Base-by-base conservation (phyloP, 352 stramenopile species). In the Globisporangium alternatum region DNA sequence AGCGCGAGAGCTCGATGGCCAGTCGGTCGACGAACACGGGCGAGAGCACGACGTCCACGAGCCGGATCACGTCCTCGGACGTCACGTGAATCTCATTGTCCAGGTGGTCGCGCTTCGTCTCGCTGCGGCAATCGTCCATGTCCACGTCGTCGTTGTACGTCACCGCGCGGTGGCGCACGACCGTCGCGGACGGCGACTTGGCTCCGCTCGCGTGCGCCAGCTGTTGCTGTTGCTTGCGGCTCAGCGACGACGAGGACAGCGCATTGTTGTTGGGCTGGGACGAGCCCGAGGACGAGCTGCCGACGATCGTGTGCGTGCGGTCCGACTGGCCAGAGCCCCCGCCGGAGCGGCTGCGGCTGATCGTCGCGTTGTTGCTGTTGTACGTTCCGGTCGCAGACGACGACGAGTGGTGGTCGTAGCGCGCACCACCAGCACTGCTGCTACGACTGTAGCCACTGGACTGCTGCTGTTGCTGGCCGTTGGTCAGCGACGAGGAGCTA, bases 1-100 rank as follows among this genome's bases (percentile, higher is more conserved):
- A 92, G 0, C 81, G 74, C n/a, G 80, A 89, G 15, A 90, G 68
- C 66, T 92, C 83, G 3, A 63, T 70, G 1, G 78, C 64, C 56
- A 92, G 68, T 3, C 83, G 74, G 56, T 90, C 81, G 2, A 90
- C 83, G 56, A 92, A 92, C 52, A 86, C 80, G 8, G 77, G 69
- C 37, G 83, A 92, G 4, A 92, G 66, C 49, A 90, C 80, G 4
- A 92, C 83, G 35, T 92, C 83, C 43, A 92, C 80, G 8, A 92
- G 69, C 6, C 81, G 80, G 25, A 90, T 87, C 60, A 92, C 80
- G 59, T 90, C 83, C 60, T 90, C 83, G 0, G 83, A 87, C 12
- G 83, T 90, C 64, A 90, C 78, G 5, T 76, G 76, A 44, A 88
- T 74, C 60, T 89, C 78, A 56, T 83, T 86, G 55, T 78, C 80